Evolutionary conservation across 345 rosid genomes (phyloP).

Genomic region (Cardamine resedifolia): DNA sequence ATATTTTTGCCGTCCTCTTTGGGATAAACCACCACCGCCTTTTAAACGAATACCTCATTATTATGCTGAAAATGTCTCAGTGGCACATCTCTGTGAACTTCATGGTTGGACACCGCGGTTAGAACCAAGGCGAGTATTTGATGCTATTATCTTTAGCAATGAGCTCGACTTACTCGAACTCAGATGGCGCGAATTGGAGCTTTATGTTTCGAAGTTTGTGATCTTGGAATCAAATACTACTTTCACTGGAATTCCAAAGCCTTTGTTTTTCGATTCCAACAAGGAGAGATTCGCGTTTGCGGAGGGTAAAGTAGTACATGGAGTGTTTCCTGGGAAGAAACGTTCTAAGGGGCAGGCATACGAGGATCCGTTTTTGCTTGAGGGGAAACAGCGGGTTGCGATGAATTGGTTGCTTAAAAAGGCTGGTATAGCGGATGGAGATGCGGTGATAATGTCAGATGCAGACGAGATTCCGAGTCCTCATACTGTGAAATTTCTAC

Average conservation of each 20-base stretch:
- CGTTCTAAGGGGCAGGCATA: conserved; percentile 35
- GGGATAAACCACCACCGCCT: conserved; percentile 83
- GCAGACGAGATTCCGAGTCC: conserved; percentile 90
- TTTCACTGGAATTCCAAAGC: conserved; percentile 87
- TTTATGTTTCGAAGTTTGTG: conserved; percentile 66
- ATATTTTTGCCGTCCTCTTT: conserved; percentile 80
- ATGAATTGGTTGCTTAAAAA: conserved; percentile 64
- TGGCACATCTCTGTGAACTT: conserved; percentile 73
- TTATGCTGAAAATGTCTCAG: conserved; percentile 90
- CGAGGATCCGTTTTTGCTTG: conserved; percentile 67
- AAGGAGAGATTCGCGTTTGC: conserved; percentile 61
- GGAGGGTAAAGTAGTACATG: conserved; percentile 57
- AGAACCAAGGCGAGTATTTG: conserved; percentile 66
- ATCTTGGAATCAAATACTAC: conserved; percentile 85
- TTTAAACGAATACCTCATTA: conserved; percentile 74
- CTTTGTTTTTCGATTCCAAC: conserved; percentile 59
- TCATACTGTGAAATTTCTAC: conserved; percentile 65
- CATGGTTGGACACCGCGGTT: conserved; percentile 79
- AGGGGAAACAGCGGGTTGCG: conserved; percentile 56
- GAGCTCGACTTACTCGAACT: conserved; percentile 86
- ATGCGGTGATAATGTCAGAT: conserved; percentile 75
- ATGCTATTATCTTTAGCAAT: conserved; percentile 79
- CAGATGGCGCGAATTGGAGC: conserved; percentile 75
- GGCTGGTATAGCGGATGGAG: conserved; percentile 68
- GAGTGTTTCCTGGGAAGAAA: conserved; percentile 55